phyloP scores from a whole-genome alignment of 208 protist genomes.

The Leishmania arabica region DNA sequence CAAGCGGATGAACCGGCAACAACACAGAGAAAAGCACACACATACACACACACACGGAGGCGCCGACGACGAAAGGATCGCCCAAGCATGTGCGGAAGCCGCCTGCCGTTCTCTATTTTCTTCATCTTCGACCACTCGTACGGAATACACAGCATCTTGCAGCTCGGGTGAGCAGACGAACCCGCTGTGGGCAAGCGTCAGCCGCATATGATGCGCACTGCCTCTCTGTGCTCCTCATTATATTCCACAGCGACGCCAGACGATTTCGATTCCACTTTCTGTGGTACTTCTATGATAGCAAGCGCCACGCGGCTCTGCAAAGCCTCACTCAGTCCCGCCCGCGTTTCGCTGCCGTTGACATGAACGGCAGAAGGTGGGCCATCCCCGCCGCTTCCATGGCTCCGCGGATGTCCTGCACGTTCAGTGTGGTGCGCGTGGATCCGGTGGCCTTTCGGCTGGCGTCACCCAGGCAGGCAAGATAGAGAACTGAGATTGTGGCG shows the following conservation, averaged over 20 bases:
- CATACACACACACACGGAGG: neutral
- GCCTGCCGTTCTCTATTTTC: neutral
- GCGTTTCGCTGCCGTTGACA: constrained; percentile 59
- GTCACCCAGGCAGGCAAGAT: constrained; percentile 73
- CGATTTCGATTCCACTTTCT: neutral
- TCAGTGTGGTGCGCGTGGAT: constrained; percentile 62
- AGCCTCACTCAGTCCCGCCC: constrained; percentile 19
- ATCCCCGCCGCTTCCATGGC: constrained; percentile 76
- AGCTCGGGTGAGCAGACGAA: neutral
- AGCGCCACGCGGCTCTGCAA: neutral
- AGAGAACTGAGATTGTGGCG: constrained; percentile 69
- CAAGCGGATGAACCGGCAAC: no score
- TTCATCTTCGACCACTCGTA: no score
- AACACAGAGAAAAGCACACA: neutral
- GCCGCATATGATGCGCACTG: neutral
- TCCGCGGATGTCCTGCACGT: constrained; percentile 59
- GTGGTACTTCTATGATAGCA: neutral
- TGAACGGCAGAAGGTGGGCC: constrained; percentile 59
- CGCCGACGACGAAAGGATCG: no score
- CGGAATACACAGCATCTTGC: neutral
- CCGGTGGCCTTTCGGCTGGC: constrained; percentile 50
- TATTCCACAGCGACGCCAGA: neutral
- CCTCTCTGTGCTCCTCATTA: no score
- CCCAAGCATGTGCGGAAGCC: neutral
- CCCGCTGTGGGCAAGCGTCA: no score